Percentiles rank a stretch among this genome's conserved stretches.
phyloP scores from a whole-genome alignment of 2,329 filamentous ascomycete genomes.

The Sclerotinia minor region DNA sequence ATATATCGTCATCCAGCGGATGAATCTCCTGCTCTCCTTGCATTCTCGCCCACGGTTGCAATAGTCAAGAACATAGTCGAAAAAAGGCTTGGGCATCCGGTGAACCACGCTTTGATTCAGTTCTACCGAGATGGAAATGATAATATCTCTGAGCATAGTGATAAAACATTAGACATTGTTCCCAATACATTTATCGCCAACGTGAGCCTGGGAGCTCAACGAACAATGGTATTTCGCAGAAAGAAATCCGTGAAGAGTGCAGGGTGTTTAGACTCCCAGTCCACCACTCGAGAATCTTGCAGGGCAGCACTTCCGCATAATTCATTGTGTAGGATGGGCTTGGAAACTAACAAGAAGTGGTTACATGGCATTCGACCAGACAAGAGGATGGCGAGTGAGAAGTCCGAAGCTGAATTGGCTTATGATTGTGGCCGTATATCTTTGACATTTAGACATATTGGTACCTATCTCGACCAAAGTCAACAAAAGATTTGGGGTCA shows the following conservation, averaged over 20 bases:
- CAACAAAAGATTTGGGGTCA: conserved; percentile 82
- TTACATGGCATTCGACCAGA: conserved; percentile 90
- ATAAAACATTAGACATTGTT: conserved; percentile 92
- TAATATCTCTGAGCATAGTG: conserved; percentile 93
- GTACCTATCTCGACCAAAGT: conserved; percentile 73
- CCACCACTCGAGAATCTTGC: conserved; percentile 43
- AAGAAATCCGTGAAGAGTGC: conserved; percentile 61
- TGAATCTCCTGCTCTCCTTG: conserved; percentile 73
- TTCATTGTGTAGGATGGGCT: conserved; percentile 80
- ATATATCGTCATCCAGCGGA: conserved; percentile 96
- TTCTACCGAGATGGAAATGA: conserved; percentile 87
- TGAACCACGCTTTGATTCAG: conserved; percentile 94
- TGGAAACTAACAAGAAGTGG: conserved; percentile 81
- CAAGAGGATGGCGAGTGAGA: conserved; percentile 69
- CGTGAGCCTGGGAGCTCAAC: conserved; percentile 85
- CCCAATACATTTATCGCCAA: conserved; percentile 84
- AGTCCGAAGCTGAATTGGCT: conserved; percentile 68
- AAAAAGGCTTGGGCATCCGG: conserved; percentile 68
- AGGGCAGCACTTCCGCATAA: conserved; percentile 81
- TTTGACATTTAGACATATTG: conserved; percentile 86
- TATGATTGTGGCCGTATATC: conserved; percentile 80
- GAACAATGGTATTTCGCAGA: conserved; percentile 85
- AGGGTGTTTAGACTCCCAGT: conserved; percentile 31
- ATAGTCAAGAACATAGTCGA: conserved; percentile 70
- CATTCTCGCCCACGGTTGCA: conserved; percentile 73